Evolutionary conservation across 148 eudicot species (phyloP).

Genomic region (Arbutus unedo): DNA sequence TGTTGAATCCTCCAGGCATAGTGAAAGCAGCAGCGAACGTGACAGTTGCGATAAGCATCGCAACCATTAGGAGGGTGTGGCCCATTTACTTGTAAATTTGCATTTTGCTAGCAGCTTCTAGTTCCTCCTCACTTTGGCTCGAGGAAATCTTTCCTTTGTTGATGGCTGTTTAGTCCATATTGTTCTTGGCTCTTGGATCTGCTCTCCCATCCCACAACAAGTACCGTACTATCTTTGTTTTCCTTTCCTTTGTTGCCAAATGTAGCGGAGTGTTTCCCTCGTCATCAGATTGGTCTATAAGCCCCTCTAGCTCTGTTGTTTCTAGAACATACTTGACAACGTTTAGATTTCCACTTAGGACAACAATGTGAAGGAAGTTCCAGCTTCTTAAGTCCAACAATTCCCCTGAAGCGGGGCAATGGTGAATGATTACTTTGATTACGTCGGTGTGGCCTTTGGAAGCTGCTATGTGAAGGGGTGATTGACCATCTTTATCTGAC

Average conservation of each 20-base stretch:
- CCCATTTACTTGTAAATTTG: slow-evolving; percentile 15
- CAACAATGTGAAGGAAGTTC: background rate
- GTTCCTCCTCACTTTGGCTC: background rate
- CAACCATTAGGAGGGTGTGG: slow-evolving; percentile 12
- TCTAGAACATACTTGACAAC: background rate
- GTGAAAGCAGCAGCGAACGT: slow-evolving; percentile 23
- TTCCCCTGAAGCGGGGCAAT: background rate
- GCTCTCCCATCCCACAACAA: slow-evolving; percentile 5
- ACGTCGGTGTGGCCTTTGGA: background rate
- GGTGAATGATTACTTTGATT: background rate
- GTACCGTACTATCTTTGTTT: background rate
- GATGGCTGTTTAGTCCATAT: background rate
- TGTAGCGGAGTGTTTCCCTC: slow-evolving; percentile 1
- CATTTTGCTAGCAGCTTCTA: background rate
- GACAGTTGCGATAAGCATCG: slow-evolving; percentile 12
- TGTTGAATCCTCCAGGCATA: slow-evolving; percentile 13
- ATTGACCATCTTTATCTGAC: background rate
- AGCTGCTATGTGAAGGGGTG: background rate
- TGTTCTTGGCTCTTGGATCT: slow-evolving; percentile 5
- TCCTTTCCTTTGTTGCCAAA: background rate
- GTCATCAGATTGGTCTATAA: background rate
- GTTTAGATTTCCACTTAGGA: background rate
- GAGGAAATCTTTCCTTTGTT: background rate
- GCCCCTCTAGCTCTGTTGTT: slow-evolving; percentile 6
- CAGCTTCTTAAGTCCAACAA: background rate